Base-by-base conservation (phyloP, 768 basidiomycete genomes). In the Sistotremastrum niveocremeum region DNA sequence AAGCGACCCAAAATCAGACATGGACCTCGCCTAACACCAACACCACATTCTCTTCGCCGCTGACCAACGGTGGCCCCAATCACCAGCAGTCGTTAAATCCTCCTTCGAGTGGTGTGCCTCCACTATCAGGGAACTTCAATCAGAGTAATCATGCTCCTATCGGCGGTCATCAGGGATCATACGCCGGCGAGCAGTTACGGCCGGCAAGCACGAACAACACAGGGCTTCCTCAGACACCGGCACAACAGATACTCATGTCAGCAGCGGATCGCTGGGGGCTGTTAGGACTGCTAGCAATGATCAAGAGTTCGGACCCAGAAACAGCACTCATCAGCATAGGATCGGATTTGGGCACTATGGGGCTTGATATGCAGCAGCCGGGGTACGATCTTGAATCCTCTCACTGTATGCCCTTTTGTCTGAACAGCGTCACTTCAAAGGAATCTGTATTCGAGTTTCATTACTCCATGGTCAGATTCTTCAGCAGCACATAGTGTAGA, bases 191-290 rank as follows among this genome's bases (percentile, higher is more conserved):
- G 20, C 20, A 20, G 20, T 20, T 20, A 20, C 20, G 20, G 20
- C 28, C 43, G 10, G 8, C 31, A 8, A 33, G 38, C 20, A 20
- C 48, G 34, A 47, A 48, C 40, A 28, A 39, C 32, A 51, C 73
- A 74, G 62, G 57, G 36, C 54, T 63, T 49, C 82, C 87, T 49
- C 84, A 87, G 60, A 88, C 87, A 39, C 90, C 93, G 2, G 88
- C 89, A 39, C 87, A 95, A 60, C 93, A 98, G 64, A 77, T 98
- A 10, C 73, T 95, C 37, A 77, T 86, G 53, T 85, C 81, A 51
- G 88, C 93, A 2, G 93, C 93, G 37, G 93, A 98, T 63, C 75
- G 89, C 58, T 98, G 91, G 90, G 93, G 93, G 3, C 69, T 98
- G 10, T 60, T 91, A 41, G 88, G 85, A 10, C 66, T 98, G 45